Base-by-base conservation (phyloP, 192 early-diverging fungal genomes). In the Coemansia sp. region DNA sequence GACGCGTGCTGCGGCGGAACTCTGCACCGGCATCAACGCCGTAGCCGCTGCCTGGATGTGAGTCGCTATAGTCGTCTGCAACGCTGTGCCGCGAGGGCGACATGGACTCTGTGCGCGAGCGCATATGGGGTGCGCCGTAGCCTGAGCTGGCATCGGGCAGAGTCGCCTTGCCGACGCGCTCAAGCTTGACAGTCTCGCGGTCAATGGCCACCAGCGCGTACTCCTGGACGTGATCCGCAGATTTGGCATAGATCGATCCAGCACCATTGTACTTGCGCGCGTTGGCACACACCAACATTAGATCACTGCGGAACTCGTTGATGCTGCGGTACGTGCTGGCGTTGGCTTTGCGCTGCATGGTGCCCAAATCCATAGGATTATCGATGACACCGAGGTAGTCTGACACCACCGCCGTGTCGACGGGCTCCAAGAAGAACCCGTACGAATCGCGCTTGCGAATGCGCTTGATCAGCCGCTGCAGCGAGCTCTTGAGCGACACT, bases 341-440 rank as follows among this genome's bases (percentile, higher is more conserved):
- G 11, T 84, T 67, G 3, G 94, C 76, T 66, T 94, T 96, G 40
- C 82, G 65, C 58, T 84, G 79, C 89, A 97, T 95, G 4, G 94
- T 95, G 9, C 88, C 88, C 61, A 97, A 84, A 61, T 97, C 95
- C 95, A 97, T 97, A 8, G 95, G 93, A 10, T 82, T 63, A 46
- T 85, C 87, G 55, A 97, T 89, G 2, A 94, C 84, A 5, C 68
- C 77, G 5, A 89, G 71, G 72, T 97, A 97, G 60, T 97, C 95
- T 0, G 87, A 68, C 8, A 95, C 89, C 1, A 84, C 59, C 1
- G 52, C 64, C 11, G 89, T 87, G 64, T 95, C 88, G 3, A 97
- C 95, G 0, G 95, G 95, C 44, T 89, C 85, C 5, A 89, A 66
- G 60, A 97, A 97, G 60, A 95, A 89, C 0, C 88, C 92, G 74